Evolutionary conservation across 2,329 filamentous ascomycete genomes (phyloP), one percentile per base, ranked within the genome.

Genomic region (Emmonsiellopsis sp.): DNA sequence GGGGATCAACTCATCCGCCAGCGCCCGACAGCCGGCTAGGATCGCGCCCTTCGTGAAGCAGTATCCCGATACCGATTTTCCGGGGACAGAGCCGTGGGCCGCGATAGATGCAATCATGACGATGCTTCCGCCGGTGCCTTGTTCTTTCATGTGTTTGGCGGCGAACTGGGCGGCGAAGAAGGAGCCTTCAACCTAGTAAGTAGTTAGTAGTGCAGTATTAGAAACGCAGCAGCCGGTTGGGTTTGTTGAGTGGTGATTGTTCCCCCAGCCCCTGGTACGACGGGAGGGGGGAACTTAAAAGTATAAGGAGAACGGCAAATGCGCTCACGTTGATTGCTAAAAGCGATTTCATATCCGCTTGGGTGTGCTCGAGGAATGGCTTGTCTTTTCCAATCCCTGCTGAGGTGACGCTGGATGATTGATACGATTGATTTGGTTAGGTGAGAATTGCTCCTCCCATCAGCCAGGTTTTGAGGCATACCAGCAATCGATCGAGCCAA

Each of bases 11-110:
- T 74, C 71, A 6, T 70, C 70, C 69, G 7, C 37, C 20, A 11
- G 37, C 34, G 37, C n/a, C 10, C 26, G 13, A 20, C 52, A 68
- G 70, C n/a, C 20, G 5, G 66, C 66, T 1, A 76, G 64, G 65
- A 73, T 69, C 26, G 63, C 73, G 7, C 71, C 72, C 56, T 76
- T 76, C 8, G 70, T 71, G 3, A 71, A 71, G 44, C 72, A 72
- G 58, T 76, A 76, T 2, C 70, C 70, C 0, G 73, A 70, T 66
- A 71, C 68, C 13, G 66, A 60, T 54, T 73, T 67, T 2, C 65
- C 65, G 0, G 68, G 69, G 2, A 71, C 59, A 2, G 64, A 68
- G 52, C 68, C 66, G 58, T 72, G 67, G 5, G 68, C 65, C 6
- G 69, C 67, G 40, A 70, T 67, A 2, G 70, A 71, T 26, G 70